Base-by-base conservation (phyloP, 179 eudicot species). In the Gypsophila paniculata region DNA sequence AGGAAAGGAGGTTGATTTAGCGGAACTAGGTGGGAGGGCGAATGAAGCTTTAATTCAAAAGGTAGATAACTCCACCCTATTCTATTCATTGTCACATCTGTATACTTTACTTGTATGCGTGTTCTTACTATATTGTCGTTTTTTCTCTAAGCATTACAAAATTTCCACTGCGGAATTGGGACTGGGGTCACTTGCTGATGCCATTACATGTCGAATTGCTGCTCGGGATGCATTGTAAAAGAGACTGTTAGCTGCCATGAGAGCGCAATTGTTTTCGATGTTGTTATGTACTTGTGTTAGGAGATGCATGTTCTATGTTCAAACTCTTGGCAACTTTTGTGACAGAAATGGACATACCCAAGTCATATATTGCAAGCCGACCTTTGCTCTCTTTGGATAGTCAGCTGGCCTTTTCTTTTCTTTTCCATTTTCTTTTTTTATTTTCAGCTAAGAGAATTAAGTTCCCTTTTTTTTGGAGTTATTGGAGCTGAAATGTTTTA, bases 151-250 rank as follows among this genome's bases (percentile, higher is more conserved):
- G 98, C 96, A 86, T 67, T 91, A 91, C 85, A 93, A 93, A 81
- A 85, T 91, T 67, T 61, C 97, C 12, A 82, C 76, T 13, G 75
- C 36, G 60, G 98, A 91, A 83, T 72, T 91, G 63, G 89, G 80
- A 29, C 77, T 93, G 72, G 87, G 96, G 21, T 78, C 96, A 6
- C 81, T 91, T 34, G 85, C 86, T 26, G 98, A 93, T 79, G 92
- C 98, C 60, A 89, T 91, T 76, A 81, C 87, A 46, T 89, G 98
- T 84, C 82, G 97, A 67, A 87, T 93, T 83, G 96, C 97, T 76
- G 86, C 90, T 59, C 89, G 96, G 17, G 98, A 91, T 79, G 89
- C 98, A 26, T 80, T 93, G 68, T 93, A 76, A 85, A 53, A 54
- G 23, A 60, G 54, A 65, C 26, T 22, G 25, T 63, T 38, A 21